A percentile compares a stretch with the other conserved stretches of the same genome.
These are phyloP conservation scores for Paspalum vaginatum DNA, from an alignment of 176 grass and related monocot species.

Conservation along the genomic window DNA sequence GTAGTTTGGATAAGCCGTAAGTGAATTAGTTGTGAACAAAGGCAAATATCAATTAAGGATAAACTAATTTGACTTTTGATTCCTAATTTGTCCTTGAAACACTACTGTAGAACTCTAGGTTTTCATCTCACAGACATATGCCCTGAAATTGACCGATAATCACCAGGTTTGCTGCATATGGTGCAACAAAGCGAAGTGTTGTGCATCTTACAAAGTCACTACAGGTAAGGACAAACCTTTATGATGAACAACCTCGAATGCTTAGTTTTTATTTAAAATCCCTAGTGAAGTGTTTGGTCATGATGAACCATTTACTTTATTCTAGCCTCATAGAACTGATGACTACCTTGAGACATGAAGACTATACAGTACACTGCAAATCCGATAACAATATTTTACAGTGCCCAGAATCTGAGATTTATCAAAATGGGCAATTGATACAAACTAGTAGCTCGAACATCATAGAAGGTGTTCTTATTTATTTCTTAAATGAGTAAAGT, in stretches of 20 bases:
- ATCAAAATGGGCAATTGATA: slow-evolving; percentile 3
- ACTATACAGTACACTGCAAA: slow-evolving; percentile 26
- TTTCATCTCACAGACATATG: slow-evolving; percentile 16
- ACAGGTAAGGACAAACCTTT: slow-evolving; percentile 58
- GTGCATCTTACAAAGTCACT: slow-evolving; percentile 97
- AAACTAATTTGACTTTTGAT: slow-evolving; percentile 32
- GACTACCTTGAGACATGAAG: background rate
- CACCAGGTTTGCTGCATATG: slow-evolving; percentile 91
- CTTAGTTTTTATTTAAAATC: slow-evolving; percentile 26
- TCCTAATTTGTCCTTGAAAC: slow-evolving; percentile 9
- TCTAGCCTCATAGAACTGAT: slow-evolving; percentile 21
- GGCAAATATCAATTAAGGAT: slow-evolving; percentile 30
- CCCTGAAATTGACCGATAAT: slow-evolving; percentile 30
- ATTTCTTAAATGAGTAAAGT: background rate
- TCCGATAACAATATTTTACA: slow-evolving; percentile 20
- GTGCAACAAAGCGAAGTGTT: slow-evolving; percentile 91
- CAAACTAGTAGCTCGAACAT: slow-evolving; percentile 9
- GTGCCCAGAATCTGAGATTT: background rate
- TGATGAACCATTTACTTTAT: slow-evolving; percentile 13
- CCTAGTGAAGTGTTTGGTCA: background rate
- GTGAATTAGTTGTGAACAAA: slow-evolving; percentile 15
- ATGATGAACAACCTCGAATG: slow-evolving; percentile 6
- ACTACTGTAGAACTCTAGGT: slow-evolving; percentile 7
- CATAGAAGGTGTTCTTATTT: slow-evolving; percentile 1
- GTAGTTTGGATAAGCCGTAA: slow-evolving; percentile 8